Evolutionary conservation across 2,329 filamentous ascomycete species (phyloP), one percentile per base, ranked within the genome.

Genomic region (Phaeomoniella chlamydospora): DNA sequence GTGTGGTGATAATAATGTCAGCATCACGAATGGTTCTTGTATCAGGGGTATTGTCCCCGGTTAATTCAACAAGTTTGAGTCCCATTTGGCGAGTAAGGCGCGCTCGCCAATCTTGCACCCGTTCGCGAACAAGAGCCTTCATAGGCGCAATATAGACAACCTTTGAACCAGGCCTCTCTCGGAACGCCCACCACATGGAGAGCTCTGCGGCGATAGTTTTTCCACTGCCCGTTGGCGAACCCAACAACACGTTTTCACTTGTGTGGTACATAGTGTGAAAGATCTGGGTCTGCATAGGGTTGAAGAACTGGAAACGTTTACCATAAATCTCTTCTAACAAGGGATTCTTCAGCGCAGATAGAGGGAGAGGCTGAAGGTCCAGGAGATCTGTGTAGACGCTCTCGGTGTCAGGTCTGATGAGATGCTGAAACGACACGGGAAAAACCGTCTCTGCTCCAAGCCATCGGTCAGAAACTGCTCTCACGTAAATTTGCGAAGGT

Each of bases 111-210:
- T 98, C 92, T 50, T 93, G 82, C 16, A 98, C 88, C 58, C 90
- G 77, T 56, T 98, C 90, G 3, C 90, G 83, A 14, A 98, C 90
- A 18, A 98, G 75, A 0, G 92, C 92, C 59, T 98, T 98, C 92
- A 98, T 98, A 0, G 92, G 92, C 2, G 90, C 90, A 52, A 98
- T 96, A 55, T 98, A 98, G 10, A 98, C 90, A 2, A 98, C 87
- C 61, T 98, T 98, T 3, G 86, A 94, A 3, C 87, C 86, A 1
- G 90, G 90, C 35, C 80, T 80, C 53, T 94, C 87, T 11, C 87
- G 77, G 61, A 98, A 96, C 2, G 90, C 88, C 86, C 87, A 94
- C 92, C 92, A 98, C 88, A 98, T 96, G 16, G 92, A 87, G 41
- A 98, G 62, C 54, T 98, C 90, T 34, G 83, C 86, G 13, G 92